Evolutionary conservation across 2,329 filamentous ascomycete species (phyloP).

Genomic region (Ophiognomonia clavigignenti-juglandacearum): DNA sequence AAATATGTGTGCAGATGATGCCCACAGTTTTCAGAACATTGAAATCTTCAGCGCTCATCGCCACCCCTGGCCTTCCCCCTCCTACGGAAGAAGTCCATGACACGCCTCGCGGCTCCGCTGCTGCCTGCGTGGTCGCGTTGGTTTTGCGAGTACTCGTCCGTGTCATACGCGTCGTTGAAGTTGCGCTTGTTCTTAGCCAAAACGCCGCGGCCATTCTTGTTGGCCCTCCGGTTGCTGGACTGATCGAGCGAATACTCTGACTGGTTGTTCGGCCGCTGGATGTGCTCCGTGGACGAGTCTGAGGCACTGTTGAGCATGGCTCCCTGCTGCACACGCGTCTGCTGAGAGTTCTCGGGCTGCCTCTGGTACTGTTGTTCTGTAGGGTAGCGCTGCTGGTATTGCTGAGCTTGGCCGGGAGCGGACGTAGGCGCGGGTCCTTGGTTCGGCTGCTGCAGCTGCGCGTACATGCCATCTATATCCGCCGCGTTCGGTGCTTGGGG

Average conservation of each 20-base stretch:
- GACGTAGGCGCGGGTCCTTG: slow-evolving; percentile 20
- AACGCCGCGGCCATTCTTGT: slow-evolving; percentile 42
- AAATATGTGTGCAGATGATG: neutral
- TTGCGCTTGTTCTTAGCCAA: slow-evolving; percentile 76
- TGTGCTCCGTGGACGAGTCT: slow-evolving; percentile 47
- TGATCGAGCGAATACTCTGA: slow-evolving; percentile 34
- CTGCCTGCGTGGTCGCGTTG: slow-evolving; percentile 65
- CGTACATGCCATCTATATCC: slow-evolving; percentile 27
- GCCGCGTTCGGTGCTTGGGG: slow-evolving; percentile 22
- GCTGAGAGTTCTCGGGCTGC: slow-evolving; percentile 26
- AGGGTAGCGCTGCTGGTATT: slow-evolving; percentile 38
- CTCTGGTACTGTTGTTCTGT: slow-evolving; percentile 26
- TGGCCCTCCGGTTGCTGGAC: slow-evolving; percentile 34
- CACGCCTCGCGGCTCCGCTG: slow-evolving; percentile 80
- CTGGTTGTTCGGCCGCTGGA: slow-evolving; percentile 37
- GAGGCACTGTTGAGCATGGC: slow-evolving; percentile 46
- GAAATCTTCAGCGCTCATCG: slow-evolving; percentile 44
- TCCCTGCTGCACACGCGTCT: slow-evolving; percentile 42
- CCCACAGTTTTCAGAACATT: neutral
- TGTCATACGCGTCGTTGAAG: slow-evolving; percentile 85
- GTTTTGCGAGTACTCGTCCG: slow-evolving; percentile 53
- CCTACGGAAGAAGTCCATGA: slow-evolving; percentile 97
- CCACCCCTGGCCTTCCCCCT: slow-evolving; percentile 70
- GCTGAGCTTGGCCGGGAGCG: slow-evolving; percentile 26
- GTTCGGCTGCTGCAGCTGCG: slow-evolving; percentile 27